Base-by-base conservation (phyloP, 208 protist genomes). In the Leptomonas pyrrhocoris region DNA sequence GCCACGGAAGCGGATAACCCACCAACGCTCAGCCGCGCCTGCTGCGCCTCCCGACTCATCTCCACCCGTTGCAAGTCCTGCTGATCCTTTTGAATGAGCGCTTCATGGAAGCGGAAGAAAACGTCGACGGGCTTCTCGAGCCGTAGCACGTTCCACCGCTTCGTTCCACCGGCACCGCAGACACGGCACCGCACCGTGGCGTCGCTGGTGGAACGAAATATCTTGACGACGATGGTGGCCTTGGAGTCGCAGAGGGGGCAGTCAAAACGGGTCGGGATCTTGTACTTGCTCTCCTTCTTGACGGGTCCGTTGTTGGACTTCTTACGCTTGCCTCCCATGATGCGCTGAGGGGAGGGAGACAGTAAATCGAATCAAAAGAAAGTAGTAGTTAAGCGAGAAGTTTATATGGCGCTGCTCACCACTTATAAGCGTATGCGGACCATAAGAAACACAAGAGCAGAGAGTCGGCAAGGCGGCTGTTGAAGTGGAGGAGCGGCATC, bases 241-340 rank as follows among this genome's bases (percentile, higher is more conserved):
- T 94, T 94, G 18, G 86, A 84, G 72, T 97, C 92, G 66, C 92
- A 97, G 30, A 95, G 34, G 15, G 92, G 92, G 68, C 92, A 97
- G 71, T 95, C 89, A 74, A 97, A 97, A 53, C 83, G 85, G 1
- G 73, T 50, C 2, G 92, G 92, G 62, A 97, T 95, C 68, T 97
- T 97, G 74, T 97, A 97, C 71, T 94, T 94, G 74, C 92, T 94
- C 69, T 94, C 89, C 77, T 97, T 97, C 73, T 97, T 97, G 67
- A 95, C 73, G 16, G 86, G 86, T 18, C 80, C 86, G 16, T 79
- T 88, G 49, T 59, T 82, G 45, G 89, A 79, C 78, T 94, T 94
- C 25, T 89, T 88, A 42, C 87, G 83, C 40, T 89, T 93, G 36
- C 92, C 92, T 60, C 92, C 92, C 92, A 97, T 96, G 23, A 15